Evolutionary conservation across 1,139 yeast species (phyloP).

Genomic region (Groenewaldozyma auringiensis): DNA sequence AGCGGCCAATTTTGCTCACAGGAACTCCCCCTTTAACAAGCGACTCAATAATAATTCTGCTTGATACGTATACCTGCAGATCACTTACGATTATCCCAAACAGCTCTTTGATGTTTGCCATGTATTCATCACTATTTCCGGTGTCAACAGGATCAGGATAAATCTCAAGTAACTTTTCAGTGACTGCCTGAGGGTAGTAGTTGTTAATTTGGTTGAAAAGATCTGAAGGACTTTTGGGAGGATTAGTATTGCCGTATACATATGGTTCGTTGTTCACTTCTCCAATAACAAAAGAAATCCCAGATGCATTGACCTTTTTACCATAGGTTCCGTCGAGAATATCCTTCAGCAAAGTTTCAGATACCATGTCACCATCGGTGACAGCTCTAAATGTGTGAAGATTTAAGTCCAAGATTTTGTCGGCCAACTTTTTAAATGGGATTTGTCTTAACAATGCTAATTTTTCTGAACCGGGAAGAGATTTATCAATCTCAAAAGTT

Average conservation of each 20-base stretch:
- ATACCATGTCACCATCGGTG: constrained; percentile 33
- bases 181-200: constrained; percentile 32
- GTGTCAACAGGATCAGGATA: constrained; percentile 20
- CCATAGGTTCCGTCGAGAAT: constrained; percentile 32
- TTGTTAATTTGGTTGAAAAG: constrained; percentile 41
- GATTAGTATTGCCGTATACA: constrained; percentile 32
- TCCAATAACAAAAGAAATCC: constrained; percentile 30
- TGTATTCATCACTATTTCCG: constrained; percentile 11
- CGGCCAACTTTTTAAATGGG: constrained; percentile 23
- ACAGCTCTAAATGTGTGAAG: constrained; percentile 37
- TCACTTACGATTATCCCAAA: constrained; percentile 36
- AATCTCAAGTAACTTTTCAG: constrained; percentile 26
- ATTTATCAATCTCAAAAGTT: constrained; percentile 15
- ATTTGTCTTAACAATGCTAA: constrained; percentile 22
- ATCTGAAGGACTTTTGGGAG: constrained; percentile 54
- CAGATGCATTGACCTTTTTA: constrained; percentile 21
- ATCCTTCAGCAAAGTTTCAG: constrained; percentile 28
- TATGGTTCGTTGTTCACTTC: constrained; percentile 36
- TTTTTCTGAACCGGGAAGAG: constrained; percentile 17
- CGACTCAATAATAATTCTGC: constrained; percentile 31
- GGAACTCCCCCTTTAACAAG: constrained; percentile 27
- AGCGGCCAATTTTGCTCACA: constrained; percentile 26
- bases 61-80: constrained; percentile 36
- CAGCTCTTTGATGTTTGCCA: constrained; percentile 18
- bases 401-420: constrained; percentile 27